Conservation (phyloP, 805 yeast species). For the Maudiozyma pseudohumilis region DNA sequence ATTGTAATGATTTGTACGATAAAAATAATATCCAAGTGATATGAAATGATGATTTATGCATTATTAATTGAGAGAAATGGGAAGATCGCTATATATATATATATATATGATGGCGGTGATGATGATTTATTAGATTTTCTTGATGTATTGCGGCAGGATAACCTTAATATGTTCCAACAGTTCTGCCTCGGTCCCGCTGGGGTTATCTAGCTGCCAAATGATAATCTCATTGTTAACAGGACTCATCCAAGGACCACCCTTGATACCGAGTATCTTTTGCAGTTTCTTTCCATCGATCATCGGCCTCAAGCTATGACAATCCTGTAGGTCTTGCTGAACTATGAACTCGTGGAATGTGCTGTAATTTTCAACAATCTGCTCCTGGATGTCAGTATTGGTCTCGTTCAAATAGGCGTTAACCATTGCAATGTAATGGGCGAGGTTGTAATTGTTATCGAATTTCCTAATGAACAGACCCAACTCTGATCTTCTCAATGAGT, state of each 20-base stretch:
- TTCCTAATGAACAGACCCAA: constrained; percentile 51
- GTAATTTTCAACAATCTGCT: constrained; percentile 22
- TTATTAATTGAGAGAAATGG: too few relatives aligned
- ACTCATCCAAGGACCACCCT: constrained; percentile 86
- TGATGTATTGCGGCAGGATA: constrained; percentile 16
- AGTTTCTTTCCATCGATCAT: constrained; percentile 70
- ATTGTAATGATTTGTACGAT: too few relatives aligned
- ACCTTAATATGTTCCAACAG: constrained; percentile 36
- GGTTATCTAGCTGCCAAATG: constrained; percentile 73
- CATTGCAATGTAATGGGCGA: constrained; percentile 33
- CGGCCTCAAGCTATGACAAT: constrained; percentile 42
- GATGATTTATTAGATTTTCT: neutral
- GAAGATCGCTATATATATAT: too few relatives aligned
- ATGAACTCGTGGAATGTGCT: constrained; percentile 26
- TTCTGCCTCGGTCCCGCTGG: constrained; percentile 42
- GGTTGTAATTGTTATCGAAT: constrained; percentile 43
- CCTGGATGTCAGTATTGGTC: constrained; percentile 5
- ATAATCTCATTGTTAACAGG: constrained; percentile 44
- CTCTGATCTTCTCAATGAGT: constrained; percentile 37
- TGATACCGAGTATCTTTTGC: constrained; percentile 38
- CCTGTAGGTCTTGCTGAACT: constrained; percentile 15
- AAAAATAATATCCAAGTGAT: neutral
- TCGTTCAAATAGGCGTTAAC: constrained; percentile 10
- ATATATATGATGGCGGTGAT: too few relatives aligned
- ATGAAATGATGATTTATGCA: neutral